Conservation (phyloP, 306 rosid species). For the Corylus heterophylla region DNA sequence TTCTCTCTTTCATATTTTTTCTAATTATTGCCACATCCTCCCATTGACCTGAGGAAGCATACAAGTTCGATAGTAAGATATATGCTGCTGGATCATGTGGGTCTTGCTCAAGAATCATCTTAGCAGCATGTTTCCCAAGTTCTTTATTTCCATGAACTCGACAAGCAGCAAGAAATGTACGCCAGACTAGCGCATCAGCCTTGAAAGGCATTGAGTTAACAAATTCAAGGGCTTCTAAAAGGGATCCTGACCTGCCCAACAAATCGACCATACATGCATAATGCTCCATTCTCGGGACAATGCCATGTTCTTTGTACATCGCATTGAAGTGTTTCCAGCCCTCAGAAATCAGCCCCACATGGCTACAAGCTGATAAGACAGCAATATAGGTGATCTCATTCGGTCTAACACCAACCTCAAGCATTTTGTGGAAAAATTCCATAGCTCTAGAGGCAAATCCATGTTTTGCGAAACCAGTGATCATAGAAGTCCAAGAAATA, state of each 20-base stretch:
- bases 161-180: conserved; percentile 69
- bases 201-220: conserved; percentile 56
- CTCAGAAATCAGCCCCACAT: conserved; percentile 53
- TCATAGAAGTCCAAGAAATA: conserved; percentile 65
- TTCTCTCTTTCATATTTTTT: conserved; percentile 53
- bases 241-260: conserved; percentile 65
- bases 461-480: conserved; percentile 62
- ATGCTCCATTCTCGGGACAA: conserved; percentile 65
- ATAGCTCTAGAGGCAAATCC: conserved; percentile 55
- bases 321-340: conserved; percentile 61
- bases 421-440: conserved; percentile 60
- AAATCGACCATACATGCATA: conserved; percentile 69
- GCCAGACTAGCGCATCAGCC: conserved; percentile 66
- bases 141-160: conserved; percentile 53
- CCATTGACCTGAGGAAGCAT: conserved; percentile 57
- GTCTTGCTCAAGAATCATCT: conserved; percentile 57
- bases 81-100: conserved; percentile 62
- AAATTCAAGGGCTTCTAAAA: conserved; percentile 53
- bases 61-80: conserved; percentile 60
- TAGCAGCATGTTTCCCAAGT: conserved; percentile 64
- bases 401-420: conserved; percentile 50
- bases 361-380: conserved; percentile 73
- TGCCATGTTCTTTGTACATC: conserved; percentile 44
- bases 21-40: conserved; percentile 57
- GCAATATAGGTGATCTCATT: conserved; percentile 65